Percentiles rank a stretch among this genome's conserved stretches.
phyloP scores from a whole-genome alignment of 2,329 filamentous ascomycete genomes.

The Westerdykella aurantiaca region DNA sequence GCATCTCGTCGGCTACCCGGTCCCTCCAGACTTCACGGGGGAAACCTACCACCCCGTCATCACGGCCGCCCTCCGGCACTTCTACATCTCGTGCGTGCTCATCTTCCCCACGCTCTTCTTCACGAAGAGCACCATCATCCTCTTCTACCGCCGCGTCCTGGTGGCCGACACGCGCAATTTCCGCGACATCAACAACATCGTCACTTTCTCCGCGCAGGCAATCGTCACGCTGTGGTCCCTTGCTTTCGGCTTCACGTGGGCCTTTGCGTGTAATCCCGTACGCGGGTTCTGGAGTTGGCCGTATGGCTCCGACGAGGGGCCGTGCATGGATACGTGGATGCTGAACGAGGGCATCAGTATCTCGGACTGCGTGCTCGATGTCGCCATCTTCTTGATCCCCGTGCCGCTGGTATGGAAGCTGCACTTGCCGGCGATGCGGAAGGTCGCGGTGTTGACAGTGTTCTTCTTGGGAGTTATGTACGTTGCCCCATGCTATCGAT shows the following conservation, averaged over 20 bases:
- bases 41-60: not conserved
- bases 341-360: conserved; percentile 1
- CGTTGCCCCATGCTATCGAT: no score
- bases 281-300: conserved; percentile 1
- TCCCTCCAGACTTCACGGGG: conserved; percentile 1
- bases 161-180: conserved; percentile 1
- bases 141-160: conserved; percentile 4
- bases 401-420: conserved; percentile 1
- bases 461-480: no score
- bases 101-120: conserved; percentile 4
- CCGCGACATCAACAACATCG: conserved; percentile 1
- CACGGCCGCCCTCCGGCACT: not conserved
- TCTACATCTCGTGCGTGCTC: conserved; percentile 3
- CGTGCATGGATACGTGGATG: conserved; percentile 2
- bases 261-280: conserved; percentile 2
- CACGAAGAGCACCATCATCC: conserved; percentile 3
- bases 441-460: no score
- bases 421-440: no score
- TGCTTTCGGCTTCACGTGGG: conserved; percentile 3
- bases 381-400: conserved; percentile 2
- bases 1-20: conserved; percentile 2
- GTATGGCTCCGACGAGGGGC: not conserved
- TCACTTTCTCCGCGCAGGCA: not conserved
- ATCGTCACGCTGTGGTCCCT: conserved; percentile 5
- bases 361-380: conserved; percentile 1